Evolutionary conservation across 2,329 filamentous ascomycete genomes (phyloP), one percentile per base, ranked within the genome.

Genomic region (Pseudogymnoascus sp.): DNA sequence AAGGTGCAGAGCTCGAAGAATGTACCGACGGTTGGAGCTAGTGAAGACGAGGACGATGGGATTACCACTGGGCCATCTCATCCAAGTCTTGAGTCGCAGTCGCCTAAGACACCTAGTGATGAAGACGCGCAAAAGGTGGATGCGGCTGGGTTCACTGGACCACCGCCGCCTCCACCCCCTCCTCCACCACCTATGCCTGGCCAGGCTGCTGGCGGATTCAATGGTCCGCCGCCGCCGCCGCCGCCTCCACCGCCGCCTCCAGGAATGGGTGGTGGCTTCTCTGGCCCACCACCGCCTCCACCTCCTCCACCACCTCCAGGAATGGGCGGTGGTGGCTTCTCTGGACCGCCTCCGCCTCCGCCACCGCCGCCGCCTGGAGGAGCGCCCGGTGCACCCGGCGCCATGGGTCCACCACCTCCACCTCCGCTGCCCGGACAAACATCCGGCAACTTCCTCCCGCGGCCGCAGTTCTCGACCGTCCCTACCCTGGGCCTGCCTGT

Each of bases 31-130:
- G 88, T 72, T 89, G 92, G 69, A 62, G 73, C 69, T 37, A 75
- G 71, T 63, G 73, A 76, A 64, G 72, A 74, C 61, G 72, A 73
- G 62, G 77, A 76, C 42, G 88, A 89, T 69, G 86, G 85, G 62
- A 80, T 88, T 64, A 90, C 88, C 1, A 91, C 89, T 37, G 90
- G 87, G 26, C 85, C 89, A 53, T 90, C 87, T 19, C 87, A 91
- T 72, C 88, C 87, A 29, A 91, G 88, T 74, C 77, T 91, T 65
- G 88, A 92, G 67, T 86, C 86, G 40, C 80, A 86, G 62, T 77
- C 81, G 21, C 82, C 84, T 35, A 86, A 84, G 74, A 84, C 85
- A 69, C 73, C 74, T 6, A 72, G 65, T 33, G 74, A 77, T 65
- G 72, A 71, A 40, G 64, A 38, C 8, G 44, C 59, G 38, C 33